Conservation (phyloP, 1,139 yeast genomes). For the Starmera stellimalicola region DNA sequence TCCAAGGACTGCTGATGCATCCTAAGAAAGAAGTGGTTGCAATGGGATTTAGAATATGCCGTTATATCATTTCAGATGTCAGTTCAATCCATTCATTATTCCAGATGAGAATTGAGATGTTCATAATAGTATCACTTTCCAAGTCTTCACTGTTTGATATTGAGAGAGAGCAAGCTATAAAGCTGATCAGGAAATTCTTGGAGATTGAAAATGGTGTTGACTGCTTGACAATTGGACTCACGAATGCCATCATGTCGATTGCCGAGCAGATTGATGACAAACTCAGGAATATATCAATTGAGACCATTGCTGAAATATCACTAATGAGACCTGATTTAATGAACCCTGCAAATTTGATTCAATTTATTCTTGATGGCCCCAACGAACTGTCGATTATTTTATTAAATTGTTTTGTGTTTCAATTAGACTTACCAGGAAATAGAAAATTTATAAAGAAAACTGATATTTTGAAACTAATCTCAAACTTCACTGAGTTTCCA, state of each 20-base stretch:
- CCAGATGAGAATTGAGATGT: slow-evolving; percentile 46
- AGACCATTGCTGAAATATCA: slow-evolving; percentile 63
- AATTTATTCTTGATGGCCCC: slow-evolving; percentile 54
- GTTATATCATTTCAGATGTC: slow-evolving; percentile 50
- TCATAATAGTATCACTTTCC: slow-evolving; percentile 56
- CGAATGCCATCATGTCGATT: slow-evolving; percentile 64
- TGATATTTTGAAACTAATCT: slow-evolving; percentile 54
- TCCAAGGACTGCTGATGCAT: slow-evolving; percentile 54
- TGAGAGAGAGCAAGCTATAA: slow-evolving; percentile 76
- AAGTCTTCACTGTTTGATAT: slow-evolving; percentile 39
- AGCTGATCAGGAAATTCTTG: slow-evolving; percentile 54
- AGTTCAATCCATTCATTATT: slow-evolving; percentile 42
- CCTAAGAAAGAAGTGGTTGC: slow-evolving; percentile 57
- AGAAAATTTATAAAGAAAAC: slow-evolving; percentile 47
- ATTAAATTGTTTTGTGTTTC: slow-evolving; percentile 44
- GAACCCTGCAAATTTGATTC: slow-evolving; percentile 37
- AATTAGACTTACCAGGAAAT: slow-evolving; percentile 52
- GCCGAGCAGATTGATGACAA: slow-evolving; percentile 55
- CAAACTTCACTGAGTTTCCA: slow-evolving; percentile 55
- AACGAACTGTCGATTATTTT: slow-evolving; percentile 47
- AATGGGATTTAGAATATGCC: slow-evolving; percentile 64
- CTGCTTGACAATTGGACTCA: slow-evolving; percentile 53
- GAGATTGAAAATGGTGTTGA: slow-evolving; percentile 48
- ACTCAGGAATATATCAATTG: slow-evolving; percentile 45
- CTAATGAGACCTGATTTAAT: slow-evolving; percentile 68